Evolutionary conservation across 1,284 basidiomycete genomes (phyloP).

Genomic region (Quambalaria eucalypti): DNA sequence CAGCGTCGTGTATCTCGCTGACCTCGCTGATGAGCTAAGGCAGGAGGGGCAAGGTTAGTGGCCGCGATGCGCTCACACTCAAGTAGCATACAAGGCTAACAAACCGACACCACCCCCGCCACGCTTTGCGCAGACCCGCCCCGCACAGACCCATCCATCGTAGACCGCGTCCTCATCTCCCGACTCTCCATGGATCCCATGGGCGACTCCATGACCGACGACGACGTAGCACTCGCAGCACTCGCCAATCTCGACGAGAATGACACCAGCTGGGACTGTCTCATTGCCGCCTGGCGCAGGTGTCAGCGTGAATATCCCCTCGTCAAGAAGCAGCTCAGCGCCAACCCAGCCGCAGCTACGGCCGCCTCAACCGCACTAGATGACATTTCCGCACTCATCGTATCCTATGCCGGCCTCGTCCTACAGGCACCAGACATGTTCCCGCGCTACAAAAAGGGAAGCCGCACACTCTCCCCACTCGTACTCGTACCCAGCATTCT

Average conservation of each 20-base stretch:
- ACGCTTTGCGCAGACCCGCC: slow-evolving; percentile 10
- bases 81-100: neutral
- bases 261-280: slow-evolving; percentile 81
- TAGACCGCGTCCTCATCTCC: slow-evolving; percentile 75
- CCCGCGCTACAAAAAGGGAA: slow-evolving; percentile 49
- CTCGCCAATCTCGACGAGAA: slow-evolving; percentile 67
- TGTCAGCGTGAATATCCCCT: slow-evolving; percentile 19
- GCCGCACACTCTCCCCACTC: slow-evolving; percentile 50
- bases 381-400: slow-evolving; percentile 53
- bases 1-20: slow-evolving; percentile 74
- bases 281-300: slow-evolving; percentile 80
- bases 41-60: slow-evolving; percentile 56
- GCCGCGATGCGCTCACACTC: neutral
- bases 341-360: no score
- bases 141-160: slow-evolving; percentile 45
- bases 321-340: slow-evolving; percentile 14
- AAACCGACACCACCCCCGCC: neutral
- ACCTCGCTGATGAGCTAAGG: slow-evolving; percentile 62
- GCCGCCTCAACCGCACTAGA: slow-evolving; percentile 9
- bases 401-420: slow-evolving; percentile 81
- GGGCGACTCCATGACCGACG: slow-evolving; percentile 67
- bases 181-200: slow-evolving; percentile 70
- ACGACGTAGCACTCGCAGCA: slow-evolving; percentile 67
- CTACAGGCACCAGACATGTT: slow-evolving; percentile 88
- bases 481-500: slow-evolving; percentile 53